Conservation (phyloP, 305 asterid species). For the Fraxinus latifolia region DNA sequence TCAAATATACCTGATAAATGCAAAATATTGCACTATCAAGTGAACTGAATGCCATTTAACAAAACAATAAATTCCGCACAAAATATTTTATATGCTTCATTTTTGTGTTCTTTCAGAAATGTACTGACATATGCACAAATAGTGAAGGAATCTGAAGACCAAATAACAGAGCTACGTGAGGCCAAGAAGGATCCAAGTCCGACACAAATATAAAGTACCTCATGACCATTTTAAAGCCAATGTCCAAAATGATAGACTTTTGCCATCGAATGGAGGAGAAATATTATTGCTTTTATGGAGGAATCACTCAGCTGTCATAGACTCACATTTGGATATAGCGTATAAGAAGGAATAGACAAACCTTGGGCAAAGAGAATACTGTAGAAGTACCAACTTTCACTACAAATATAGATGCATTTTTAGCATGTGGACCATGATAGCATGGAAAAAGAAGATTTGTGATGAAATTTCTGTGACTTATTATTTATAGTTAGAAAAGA, state of each 20-base stretch:
- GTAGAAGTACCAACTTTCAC: neutral
- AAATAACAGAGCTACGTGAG: neutral
- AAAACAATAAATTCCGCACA: neutral
- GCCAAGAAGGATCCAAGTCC: neutral
- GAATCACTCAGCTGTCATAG: neutral
- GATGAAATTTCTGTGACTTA: neutral
- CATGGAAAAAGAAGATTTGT: neutral
- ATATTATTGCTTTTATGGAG: neutral
- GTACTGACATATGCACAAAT: neutral
- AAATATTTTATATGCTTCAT: neutral
- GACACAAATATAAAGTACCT: neutral
- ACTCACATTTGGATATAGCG: neutral
- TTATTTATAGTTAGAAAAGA: neutral
- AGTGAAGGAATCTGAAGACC: neutral
- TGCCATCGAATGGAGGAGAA: neutral
- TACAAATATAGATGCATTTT: neutral
- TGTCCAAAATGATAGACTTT: neutral
- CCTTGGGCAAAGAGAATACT: neutral
- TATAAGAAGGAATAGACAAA: neutral
- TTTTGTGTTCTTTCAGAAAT: neutral
- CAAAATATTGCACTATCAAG: neutral
- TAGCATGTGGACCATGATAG: neutral
- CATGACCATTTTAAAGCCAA: neutral
- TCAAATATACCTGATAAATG: neutral
- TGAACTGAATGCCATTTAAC: neutral